Conservation (phyloP, 352 stramenopile species). For the Phytophthora citricola region DNA sequence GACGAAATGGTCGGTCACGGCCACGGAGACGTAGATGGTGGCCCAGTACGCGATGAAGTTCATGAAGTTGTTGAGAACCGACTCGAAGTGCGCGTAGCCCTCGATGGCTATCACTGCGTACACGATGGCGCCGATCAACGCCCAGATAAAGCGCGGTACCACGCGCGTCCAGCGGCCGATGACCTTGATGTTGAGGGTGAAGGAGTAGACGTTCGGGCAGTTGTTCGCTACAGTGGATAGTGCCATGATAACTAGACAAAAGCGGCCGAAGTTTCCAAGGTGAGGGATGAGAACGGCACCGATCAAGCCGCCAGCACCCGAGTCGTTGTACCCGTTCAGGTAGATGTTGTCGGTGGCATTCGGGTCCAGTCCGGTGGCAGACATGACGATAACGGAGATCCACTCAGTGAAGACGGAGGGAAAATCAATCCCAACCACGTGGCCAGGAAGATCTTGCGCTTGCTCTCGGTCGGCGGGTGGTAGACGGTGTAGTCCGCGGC, state of each 20-base stretch:
- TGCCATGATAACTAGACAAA: constrained; percentile 52
- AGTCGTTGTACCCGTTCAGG: constrained; percentile 44
- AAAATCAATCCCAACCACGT: constrained; percentile 43
- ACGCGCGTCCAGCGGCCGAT: constrained; percentile 39
- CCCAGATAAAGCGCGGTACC: constrained; percentile 42
- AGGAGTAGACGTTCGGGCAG: constrained; percentile 54
- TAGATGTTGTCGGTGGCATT: constrained; percentile 31
- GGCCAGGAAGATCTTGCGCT: constrained; percentile 49
- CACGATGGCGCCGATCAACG: constrained; percentile 39
- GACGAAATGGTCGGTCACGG: constrained; percentile 43
- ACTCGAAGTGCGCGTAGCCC: constrained; percentile 46
- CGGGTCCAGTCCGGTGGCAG: constrained; percentile 33
- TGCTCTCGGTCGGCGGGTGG: constrained; percentile 44
- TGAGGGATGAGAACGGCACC: constrained; percentile 41
- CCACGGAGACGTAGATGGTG: constrained; percentile 41
- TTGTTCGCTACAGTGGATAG: constrained; percentile 56
- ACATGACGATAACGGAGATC: constrained; percentile 48
- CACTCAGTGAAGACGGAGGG: constrained; percentile 44
- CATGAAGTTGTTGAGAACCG: constrained; percentile 58
- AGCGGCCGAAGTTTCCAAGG: constrained; percentile 43
- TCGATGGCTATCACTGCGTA: constrained; percentile 45
- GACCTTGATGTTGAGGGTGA: constrained; percentile 53
- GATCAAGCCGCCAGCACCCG: constrained; percentile 40
- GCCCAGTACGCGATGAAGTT: constrained; percentile 58
- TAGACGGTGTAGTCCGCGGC: constrained; percentile 54